A percentile compares a stretch with the other conserved stretches of the same genome.
phyloP scores from a whole-genome alignment of 805 yeast species.

The Barnettozyma sucrosica region DNA sequence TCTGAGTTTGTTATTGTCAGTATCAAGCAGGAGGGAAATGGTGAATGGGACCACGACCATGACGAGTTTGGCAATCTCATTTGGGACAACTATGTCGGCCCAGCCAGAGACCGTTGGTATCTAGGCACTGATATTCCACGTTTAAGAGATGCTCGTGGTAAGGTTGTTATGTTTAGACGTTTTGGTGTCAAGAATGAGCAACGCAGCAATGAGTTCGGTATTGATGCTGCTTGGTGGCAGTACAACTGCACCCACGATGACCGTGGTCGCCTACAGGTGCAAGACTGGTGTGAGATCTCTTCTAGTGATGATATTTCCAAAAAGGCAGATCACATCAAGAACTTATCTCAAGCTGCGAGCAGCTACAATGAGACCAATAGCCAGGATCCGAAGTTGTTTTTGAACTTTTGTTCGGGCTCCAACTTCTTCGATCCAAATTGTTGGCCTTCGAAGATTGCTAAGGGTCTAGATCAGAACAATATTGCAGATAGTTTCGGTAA shows the following conservation, averaged over 20 bases:
- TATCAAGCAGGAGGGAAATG: constrained; percentile 68
- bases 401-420: constrained; percentile 71
- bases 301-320: constrained; percentile 45
- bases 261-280: constrained; percentile 56
- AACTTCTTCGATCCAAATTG: constrained; percentile 64
- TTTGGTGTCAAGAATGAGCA: constrained; percentile 55
- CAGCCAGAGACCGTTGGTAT: constrained; percentile 52
- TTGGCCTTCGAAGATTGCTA: constrained; percentile 69
- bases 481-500: constrained; percentile 43
- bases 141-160: constrained; percentile 61
- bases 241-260: constrained; percentile 65
- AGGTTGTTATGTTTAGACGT: constrained; percentile 59
- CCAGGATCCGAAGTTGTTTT: constrained; percentile 49
- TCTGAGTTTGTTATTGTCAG: constrained; percentile 64
- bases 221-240: constrained; percentile 62
- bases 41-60: constrained; percentile 52
- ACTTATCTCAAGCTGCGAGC: constrained; percentile 47
- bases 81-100: constrained; percentile 50
- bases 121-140: constrained; percentile 50
- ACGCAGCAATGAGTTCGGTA: constrained; percentile 44
- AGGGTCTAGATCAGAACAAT: constrained; percentile 39
- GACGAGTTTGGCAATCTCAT: constrained; percentile 63
- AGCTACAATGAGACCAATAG: constrained; percentile 40
- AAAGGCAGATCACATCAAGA: constrained; percentile 53
- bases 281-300: constrained; percentile 67